Evolutionary conservation across 2,329 filamentous ascomycete species (phyloP).

Genomic region (Chlorencoelia australis): DNA sequence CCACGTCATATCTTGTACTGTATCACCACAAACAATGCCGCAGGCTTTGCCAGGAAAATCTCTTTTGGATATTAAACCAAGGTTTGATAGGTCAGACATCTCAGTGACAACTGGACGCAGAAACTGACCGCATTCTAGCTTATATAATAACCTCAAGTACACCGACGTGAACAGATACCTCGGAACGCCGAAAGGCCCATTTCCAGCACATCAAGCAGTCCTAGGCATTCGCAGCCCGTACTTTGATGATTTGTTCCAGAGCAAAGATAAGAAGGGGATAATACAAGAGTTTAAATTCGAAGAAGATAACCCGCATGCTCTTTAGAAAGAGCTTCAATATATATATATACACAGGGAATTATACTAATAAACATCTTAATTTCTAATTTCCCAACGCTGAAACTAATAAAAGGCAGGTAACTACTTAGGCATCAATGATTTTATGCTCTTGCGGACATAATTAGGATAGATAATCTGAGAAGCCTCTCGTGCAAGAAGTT

Average conservation of each 20-base stretch:
- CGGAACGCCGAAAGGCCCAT: slow-evolving; percentile 9
- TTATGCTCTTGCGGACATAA: too few species aligned
- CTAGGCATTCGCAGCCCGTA: slow-evolving; percentile 9
- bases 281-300: slow-evolving; percentile 11
- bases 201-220: slow-evolving; percentile 10
- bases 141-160: slow-evolving; percentile 13
- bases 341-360: slow-evolving; percentile 16
- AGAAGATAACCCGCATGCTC: slow-evolving; percentile 13
- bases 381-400: slow-evolving; percentile 1
- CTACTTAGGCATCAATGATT: too few species aligned
- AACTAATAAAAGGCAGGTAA: slow-evolving; percentile 8
- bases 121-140: slow-evolving; percentile 5
- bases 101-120: too few species aligned
- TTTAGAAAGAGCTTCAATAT: slow-evolving; percentile 14
- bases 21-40: too few species aligned
- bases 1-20: too few species aligned
- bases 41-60: too few species aligned
- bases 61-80: too few species aligned
- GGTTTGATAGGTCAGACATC: too few species aligned
- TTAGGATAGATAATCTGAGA: too few species aligned
- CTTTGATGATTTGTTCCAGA: slow-evolving; percentile 13
- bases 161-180: slow-evolving; percentile 11
- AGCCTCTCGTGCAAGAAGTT: too few species aligned
- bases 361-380: slow-evolving; percentile 11
- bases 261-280: slow-evolving; percentile 13